These are phyloP conservation scores for Tothia fuscella DNA, from an alignment of 2,329 filamentous ascomycete genomes.

Conservation along the genomic window DNA sequence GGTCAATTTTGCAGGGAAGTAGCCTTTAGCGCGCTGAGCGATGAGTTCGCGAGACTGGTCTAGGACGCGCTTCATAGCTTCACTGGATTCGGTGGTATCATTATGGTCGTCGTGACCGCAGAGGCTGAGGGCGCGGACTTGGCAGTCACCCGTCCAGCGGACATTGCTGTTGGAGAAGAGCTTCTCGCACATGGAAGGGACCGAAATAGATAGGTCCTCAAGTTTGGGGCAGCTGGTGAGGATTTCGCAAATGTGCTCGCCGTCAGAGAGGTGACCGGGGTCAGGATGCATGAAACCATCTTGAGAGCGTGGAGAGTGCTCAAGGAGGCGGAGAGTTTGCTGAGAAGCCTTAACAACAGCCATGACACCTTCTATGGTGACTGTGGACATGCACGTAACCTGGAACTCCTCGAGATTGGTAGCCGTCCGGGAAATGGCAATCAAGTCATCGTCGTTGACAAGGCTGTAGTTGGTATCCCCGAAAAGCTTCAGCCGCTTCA, in stretches of 20 bases:
- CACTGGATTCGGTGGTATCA: slow-evolving; percentile 20
- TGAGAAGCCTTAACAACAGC: slow-evolving; percentile 37
- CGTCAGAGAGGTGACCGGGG: slow-evolving; percentile 30
- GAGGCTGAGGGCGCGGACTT: slow-evolving; percentile 37
- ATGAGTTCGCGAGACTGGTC: slow-evolving; percentile 31
- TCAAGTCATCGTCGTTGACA: slow-evolving; percentile 37
- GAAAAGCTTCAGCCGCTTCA: slow-evolving; percentile 42
- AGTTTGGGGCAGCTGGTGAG: slow-evolving; percentile 35
- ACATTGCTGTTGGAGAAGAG: slow-evolving; percentile 34
- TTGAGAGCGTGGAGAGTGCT: slow-evolving; percentile 41
- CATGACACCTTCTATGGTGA: slow-evolving; percentile 41
- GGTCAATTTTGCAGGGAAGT: slow-evolving; percentile 27
- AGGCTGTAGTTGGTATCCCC: slow-evolving; percentile 42
- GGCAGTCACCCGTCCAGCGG: slow-evolving; percentile 35
- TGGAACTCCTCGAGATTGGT: slow-evolving; percentile 41
- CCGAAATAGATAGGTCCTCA: slow-evolving; percentile 35
- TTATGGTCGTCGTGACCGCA: slow-evolving; percentile 29
- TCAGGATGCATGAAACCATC: slow-evolving; percentile 41
- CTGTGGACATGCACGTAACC: slow-evolving; percentile 40
- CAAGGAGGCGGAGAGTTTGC: slow-evolving; percentile 36
- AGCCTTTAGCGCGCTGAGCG: slow-evolving; percentile 24
- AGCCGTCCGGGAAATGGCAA: slow-evolving; percentile 38
- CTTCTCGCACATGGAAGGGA: slow-evolving; percentile 35
- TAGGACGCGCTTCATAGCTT: slow-evolving; percentile 29
- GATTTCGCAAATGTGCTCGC: slow-evolving; percentile 37